Base-by-base conservation (phyloP, 495 filamentous ascomycete species). In the Penicillium alfredii region DNA sequence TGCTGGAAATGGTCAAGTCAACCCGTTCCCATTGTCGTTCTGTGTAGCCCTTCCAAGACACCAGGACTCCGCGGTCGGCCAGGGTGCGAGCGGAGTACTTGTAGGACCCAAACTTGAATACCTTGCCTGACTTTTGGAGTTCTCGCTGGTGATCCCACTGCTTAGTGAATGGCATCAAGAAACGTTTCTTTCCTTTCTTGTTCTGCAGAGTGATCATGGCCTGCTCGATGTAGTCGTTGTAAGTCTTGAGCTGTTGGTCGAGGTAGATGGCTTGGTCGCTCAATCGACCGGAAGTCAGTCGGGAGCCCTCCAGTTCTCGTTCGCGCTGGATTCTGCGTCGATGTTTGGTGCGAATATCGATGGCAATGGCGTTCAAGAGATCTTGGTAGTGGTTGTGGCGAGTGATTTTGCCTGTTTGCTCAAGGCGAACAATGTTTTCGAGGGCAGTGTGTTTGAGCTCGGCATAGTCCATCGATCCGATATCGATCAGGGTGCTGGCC, bases 211-310 rank as follows among this genome's bases (percentile, higher is more conserved):
- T 97, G 35, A 89, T 74, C 88, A 99, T 94, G 12, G 92, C 88
- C 58, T 96, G 89, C 69, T 99, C 92, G 51, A 99, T 94, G 56
- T 96, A 97, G 62, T 97, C 88, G 56, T 99, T 95, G 70, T 96
- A 99, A 44, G 80, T 88, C 70, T 94, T 93, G 26, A 95, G 76
- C 63, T 97, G 93, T 43, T 85, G 80, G 49, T 99, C 93, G 1
- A 99, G 74, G 65, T 88, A 97, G 31, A 74, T 72, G 15, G 92
- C 88, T 61, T 99, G 96, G 47, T 93, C 86, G 57, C 87, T 84
- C 35, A 99, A 68, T 44, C 90, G 84, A 6, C 68, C 69, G 18
- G 95, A 77, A 4, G 92, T 99, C 45, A 86, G 64, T 12, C 84
- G 78, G 25, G 94, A 86, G 42, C 84, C 82, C 47, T 97, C 92